These are phyloP conservation scores for Domatiomyces catenatus DNA, from an alignment of 2,329 filamentous ascomycete genomes.

Conservation along the genomic window DNA sequence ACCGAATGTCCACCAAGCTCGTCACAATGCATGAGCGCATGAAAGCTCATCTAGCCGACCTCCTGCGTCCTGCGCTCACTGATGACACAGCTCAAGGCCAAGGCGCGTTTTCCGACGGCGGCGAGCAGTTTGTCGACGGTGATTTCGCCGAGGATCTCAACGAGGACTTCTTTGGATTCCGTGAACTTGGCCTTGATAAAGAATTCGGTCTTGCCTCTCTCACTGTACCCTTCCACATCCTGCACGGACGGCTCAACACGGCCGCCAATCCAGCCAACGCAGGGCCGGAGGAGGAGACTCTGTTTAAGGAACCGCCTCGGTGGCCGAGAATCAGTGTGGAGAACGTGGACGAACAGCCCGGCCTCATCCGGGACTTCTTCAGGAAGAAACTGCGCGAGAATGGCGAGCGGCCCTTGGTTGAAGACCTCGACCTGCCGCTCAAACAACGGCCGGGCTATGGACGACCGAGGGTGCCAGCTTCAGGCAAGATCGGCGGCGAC, in stretches of 20 bases:
- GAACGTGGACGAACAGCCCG: constrained; percentile 64
- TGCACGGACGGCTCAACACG: constrained; percentile 78
- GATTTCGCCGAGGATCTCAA: constrained; percentile 97
- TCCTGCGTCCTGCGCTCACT: constrained; percentile 74
- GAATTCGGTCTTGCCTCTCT: constrained; percentile 80
- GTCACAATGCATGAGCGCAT: constrained; percentile 81
- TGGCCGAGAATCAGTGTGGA: constrained; percentile 67
- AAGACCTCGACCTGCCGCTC: constrained; percentile 85
- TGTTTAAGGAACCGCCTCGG: constrained; percentile 47
- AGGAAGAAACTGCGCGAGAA: constrained; percentile 74
- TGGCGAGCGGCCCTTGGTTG: constrained; percentile 64
- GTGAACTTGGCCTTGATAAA: constrained; percentile 77
- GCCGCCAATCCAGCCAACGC: constrained; percentile 37
- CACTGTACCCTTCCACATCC: constrained; percentile 80
- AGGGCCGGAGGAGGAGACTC: constrained; percentile 26
- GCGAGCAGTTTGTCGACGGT: constrained; percentile 88
- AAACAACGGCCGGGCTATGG: constrained; percentile 55
- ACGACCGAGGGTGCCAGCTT: constrained; percentile 30
- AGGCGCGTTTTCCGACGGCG: constrained; percentile 86
- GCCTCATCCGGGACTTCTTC: constrained; percentile 83
- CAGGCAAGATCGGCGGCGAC: constrained; percentile 29
- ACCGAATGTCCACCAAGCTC: constrained; percentile 65
- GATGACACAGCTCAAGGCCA: constrained; percentile 71
- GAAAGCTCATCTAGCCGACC: constrained; percentile 81
- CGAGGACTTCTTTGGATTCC: constrained; percentile 98